Percentiles rank a stretch among this genome's conserved stretches.
Conservation (phyloP, 306 rosid genomes). For the Corylus americana region DNA sequence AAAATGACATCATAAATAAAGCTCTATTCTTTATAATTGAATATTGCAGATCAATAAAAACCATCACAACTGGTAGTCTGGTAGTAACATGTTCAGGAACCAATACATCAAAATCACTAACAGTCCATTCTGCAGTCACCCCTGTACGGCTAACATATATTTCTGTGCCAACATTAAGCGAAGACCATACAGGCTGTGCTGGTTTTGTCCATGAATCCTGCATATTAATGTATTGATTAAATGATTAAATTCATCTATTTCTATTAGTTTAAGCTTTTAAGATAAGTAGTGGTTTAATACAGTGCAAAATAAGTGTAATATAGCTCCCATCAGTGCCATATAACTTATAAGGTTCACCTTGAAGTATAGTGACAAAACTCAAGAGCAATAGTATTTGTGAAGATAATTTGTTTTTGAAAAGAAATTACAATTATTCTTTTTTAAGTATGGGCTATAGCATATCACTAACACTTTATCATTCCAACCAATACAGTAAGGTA, state of each 20-base stretch:
- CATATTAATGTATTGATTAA: too few species aligned
- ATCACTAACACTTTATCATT: too few species aligned
- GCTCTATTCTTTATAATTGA: too few species aligned
- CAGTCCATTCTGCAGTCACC: constrained; percentile 52
- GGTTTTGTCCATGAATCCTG: constrained; percentile 58
- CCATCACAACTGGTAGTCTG: too few species aligned
- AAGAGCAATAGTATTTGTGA: background rate
- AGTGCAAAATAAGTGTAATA: background rate
- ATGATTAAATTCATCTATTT: too few species aligned
- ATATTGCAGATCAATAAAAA: too few species aligned
- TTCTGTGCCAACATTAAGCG: constrained; percentile 51
- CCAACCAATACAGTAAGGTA: too few species aligned
- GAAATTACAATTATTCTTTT: background rate
- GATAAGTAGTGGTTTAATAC: too few species aligned
- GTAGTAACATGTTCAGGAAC: constrained; percentile 31
- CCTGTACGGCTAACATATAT: constrained; percentile 35
- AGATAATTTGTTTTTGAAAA: background rate
- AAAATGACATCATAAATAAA: too few species aligned
- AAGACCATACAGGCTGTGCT: constrained; percentile 49
- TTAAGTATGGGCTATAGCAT: too few species aligned
- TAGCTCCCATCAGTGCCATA: background rate
- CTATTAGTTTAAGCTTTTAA: too few species aligned
- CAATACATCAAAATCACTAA: constrained; percentile 54
- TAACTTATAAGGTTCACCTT: background rate
- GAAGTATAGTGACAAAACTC: background rate